phyloP scores from a whole-genome alignment of 768 basidiomycete genomes.

The Suillus fuscotomentosus region DNA sequence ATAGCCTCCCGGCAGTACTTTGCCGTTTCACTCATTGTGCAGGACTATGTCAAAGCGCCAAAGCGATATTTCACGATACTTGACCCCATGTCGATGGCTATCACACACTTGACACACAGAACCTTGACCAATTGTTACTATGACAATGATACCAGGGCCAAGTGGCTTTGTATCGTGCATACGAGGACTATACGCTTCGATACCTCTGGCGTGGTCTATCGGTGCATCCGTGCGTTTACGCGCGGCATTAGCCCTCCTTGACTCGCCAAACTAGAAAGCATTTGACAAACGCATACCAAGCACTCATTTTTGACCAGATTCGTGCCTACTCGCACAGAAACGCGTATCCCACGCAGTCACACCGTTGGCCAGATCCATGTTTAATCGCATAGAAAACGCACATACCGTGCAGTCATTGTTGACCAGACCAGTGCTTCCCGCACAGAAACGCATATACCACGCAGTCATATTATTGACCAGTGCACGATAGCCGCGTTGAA shows the following conservation, averaged over 20 bases:
- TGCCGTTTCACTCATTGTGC: slow-evolving; percentile 2
- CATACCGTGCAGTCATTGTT: background rate
- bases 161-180: slow-evolving; percentile 7
- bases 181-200: slow-evolving; percentile 6
- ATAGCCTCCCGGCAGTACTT: background rate
- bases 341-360: background rate
- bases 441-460: background rate
- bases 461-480: background rate
- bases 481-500: background rate
- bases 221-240: slow-evolving; percentile 7
- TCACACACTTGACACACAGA: background rate
- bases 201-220: slow-evolving; percentile 3
- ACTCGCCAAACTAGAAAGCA: background rate
- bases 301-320: background rate
- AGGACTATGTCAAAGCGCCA: background rate
- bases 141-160: slow-evolving; percentile 8
- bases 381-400: background rate
- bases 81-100: background rate
- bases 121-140: background rate
- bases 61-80: background rate
- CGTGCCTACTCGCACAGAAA: background rate
- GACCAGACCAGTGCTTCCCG: background rate
- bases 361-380: background rate
- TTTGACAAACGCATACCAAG: background rate
- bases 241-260: slow-evolving; percentile 9